phyloP scores from a whole-genome alignment of 2,329 filamentous ascomycete species.

The Colletotrichum sojae region DNA sequence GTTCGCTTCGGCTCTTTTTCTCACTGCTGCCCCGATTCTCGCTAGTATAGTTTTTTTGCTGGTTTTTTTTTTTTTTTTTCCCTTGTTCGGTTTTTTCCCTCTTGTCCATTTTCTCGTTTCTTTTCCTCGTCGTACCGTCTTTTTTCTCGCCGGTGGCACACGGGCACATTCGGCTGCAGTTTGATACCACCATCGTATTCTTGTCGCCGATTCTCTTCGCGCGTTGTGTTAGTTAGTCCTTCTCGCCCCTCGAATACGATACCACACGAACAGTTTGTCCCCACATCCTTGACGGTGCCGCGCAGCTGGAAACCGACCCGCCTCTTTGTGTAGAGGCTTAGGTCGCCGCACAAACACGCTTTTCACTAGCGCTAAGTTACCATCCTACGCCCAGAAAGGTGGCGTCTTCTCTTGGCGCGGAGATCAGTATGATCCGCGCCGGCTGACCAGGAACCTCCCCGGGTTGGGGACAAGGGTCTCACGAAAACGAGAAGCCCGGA shows the following conservation, averaged over 20 bases:
- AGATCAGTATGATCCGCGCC: constrained; percentile 11
- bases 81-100: constrained; percentile 34
- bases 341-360: neutral
- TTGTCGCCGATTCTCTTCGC: constrained; percentile 32
- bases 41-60: constrained; percentile 15
- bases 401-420: neutral
- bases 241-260: constrained; percentile 36
- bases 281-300: constrained; percentile 2
- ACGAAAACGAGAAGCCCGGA: constrained; percentile 13
- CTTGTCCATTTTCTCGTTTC: constrained; percentile 36
- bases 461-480: neutral
- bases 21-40: no score
- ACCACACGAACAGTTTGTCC: constrained; percentile 18
- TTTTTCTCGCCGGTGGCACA: constrained; percentile 28
- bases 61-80: constrained; percentile 28
- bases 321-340: no score
- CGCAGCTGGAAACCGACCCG: neutral
- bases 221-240: constrained; percentile 33
- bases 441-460: constrained; percentile 11
- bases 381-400: no score
- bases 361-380: no score
- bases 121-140: constrained; percentile 36
- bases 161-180: constrained; percentile 36
- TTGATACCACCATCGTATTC: constrained; percentile 38
- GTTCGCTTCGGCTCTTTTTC: constrained; percentile 22